Evolutionary conservation across 805 yeast species (phyloP).

Genomic region (Sporopachydermia lactativora): DNA sequence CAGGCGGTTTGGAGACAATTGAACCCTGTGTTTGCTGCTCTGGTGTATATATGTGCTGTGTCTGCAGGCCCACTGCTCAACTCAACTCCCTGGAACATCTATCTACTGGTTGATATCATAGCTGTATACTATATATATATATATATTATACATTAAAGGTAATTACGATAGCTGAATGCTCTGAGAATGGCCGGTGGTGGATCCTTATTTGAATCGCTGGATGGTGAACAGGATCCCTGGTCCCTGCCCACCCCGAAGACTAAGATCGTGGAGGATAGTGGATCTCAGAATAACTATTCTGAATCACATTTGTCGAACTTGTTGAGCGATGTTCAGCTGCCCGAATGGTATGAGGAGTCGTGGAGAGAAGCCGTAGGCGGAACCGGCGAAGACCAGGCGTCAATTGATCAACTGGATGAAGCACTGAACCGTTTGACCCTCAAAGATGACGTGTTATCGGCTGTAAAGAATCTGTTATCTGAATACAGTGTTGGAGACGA

Average conservation of each 20-base stretch:
- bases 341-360: conserved; percentile 5
- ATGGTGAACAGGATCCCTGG: background rate
- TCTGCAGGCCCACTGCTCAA: background rate
- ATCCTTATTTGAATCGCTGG: background rate
- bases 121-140: no score
- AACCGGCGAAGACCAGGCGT: conserved; percentile 10
- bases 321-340: conserved; percentile 6
- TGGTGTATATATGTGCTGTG: background rate
- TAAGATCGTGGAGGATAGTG: background rate
- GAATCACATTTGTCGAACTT: background rate
- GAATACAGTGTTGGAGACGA: background rate
- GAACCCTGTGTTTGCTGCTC: background rate
- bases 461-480: background rate
- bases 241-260: background rate
- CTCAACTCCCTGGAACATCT: background rate
- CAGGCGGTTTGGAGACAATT: no score
- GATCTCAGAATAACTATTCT: background rate
- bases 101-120: no score
- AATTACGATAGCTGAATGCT: no score
- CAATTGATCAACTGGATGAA: conserved; percentile 5
- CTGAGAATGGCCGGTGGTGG: background rate
- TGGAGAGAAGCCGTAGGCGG: conserved; percentile 12
- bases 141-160: no score
- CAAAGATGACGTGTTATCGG: conserved; percentile 5
- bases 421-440: conserved; percentile 4